Evolutionary conservation across 495 filamentous ascomycete genomes (phyloP), one percentile per base, ranked within the genome.

Genomic region (Penicillium paxilli): DNA sequence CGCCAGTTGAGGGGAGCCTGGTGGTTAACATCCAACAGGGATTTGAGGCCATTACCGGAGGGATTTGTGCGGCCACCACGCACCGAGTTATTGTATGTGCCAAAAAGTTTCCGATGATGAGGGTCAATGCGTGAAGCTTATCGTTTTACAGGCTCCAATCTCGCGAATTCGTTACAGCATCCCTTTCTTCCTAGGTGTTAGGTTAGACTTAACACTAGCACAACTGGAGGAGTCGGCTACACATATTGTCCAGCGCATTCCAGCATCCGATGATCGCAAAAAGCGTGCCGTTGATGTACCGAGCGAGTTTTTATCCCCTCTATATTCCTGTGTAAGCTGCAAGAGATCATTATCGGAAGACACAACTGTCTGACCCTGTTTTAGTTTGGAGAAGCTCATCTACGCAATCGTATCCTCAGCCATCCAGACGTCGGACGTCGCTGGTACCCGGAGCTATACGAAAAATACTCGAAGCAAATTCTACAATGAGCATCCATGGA

Each of bases 161-260:
- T 62, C 60, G 1, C 58, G 52, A 26, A 83, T 90, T 9, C 72
- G 92, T 45, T 94, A 85, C 64, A 87, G 83, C 33, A 88, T 96
- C 46, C 92, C 92, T 0, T 97, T 95, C 73, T 97, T 97, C 71
- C 89, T 95, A 54, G 91, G 89, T 3, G 90, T 96, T 40, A 80
- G 86, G 52, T 82, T 91, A 52, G 90, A 93, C 60, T 82, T 91
- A 4, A 84, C 81, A n/a, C 91, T 96, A 60, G 88, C 64, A 0
- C 46, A 71, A 40, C 63, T 76, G 9, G 52, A 70, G 16, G 58
- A 69, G 24, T 70, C 70, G 0, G 73, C 73, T 2, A 58, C 62
- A 1, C 70, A 76, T 40, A 75, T 78, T 49, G 68, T 73, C 19
- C 45, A 51, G 2, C 57, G 57, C 3, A 71, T 76, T 16, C 73